Evolutionary conservation across 2,329 filamentous ascomycete genomes (phyloP).

Genomic region (Xylaria sp.): DNA sequence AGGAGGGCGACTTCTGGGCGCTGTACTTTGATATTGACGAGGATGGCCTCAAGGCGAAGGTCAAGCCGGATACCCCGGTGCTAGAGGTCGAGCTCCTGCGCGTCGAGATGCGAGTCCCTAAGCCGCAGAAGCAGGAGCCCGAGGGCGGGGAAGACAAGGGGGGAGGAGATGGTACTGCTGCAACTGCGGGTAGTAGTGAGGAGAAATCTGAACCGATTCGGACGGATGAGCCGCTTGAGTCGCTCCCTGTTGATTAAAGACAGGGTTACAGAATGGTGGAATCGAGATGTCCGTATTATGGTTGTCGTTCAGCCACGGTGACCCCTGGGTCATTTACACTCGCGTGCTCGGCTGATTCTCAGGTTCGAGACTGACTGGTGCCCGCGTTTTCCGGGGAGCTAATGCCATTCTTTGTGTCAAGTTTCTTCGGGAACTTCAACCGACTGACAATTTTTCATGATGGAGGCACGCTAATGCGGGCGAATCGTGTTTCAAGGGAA

Average conservation of each 20-base stretch:
- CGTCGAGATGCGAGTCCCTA: slow-evolving; percentile 39
- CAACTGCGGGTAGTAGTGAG: slow-evolving; percentile 8
- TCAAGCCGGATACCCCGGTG: slow-evolving; percentile 41
- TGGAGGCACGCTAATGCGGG: no score
- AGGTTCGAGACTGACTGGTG: no score
- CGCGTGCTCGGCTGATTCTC: not conserved
- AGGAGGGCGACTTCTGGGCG: slow-evolving; percentile 42
- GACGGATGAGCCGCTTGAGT: slow-evolving; percentile 19
- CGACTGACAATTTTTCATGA: no score
- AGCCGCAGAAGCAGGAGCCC: slow-evolving; percentile 7
- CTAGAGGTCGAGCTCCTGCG: slow-evolving; percentile 50
- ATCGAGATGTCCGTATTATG: not conserved
- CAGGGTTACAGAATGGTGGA: not conserved
- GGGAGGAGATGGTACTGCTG: not conserved
- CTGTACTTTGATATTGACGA: slow-evolving; percentile 44
- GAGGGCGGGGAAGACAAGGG: slow-evolving; percentile 9
- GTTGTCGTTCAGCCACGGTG: not conserved
- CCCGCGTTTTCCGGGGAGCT: not conserved
- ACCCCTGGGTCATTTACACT: not conserved
- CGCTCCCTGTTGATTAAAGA: slow-evolving; percentile 24
- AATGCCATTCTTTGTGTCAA: not conserved
- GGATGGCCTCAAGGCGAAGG: slow-evolving; percentile 40
- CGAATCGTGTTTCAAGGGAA: no score
- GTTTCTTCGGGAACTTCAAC: no score
- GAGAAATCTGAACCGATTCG: not conserved